These are phyloP conservation scores for Candida corydali DNA, from an alignment of 805 yeast genomes.

Conservation along the genomic window DNA sequence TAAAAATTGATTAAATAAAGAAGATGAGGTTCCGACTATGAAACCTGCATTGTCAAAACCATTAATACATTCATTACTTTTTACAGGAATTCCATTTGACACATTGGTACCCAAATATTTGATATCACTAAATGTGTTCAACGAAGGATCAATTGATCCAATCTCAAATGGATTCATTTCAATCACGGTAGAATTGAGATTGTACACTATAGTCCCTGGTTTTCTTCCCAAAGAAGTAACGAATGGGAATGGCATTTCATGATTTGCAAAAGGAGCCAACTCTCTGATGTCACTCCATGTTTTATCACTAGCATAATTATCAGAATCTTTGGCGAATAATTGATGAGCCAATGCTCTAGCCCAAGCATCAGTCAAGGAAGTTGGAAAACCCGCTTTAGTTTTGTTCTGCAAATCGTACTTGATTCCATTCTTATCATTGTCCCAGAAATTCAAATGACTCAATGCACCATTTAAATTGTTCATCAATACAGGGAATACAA, in stretches of 20 bases:
- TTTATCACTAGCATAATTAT: constrained; percentile 19
- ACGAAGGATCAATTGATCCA: constrained; percentile 39
- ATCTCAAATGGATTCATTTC: constrained; percentile 36
- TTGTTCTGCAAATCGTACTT: constrained; percentile 23
- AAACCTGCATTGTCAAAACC: constrained; percentile 84
- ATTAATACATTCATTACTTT: constrained; percentile 49
- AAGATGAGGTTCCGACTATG: constrained; percentile 77
- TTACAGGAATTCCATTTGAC: constrained; percentile 52
- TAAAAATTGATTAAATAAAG: constrained; percentile 68
- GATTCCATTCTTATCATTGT: constrained; percentile 15
- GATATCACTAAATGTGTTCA: constrained; percentile 43
- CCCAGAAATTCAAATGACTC: constrained; percentile 44
- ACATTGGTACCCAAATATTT: constrained; percentile 69
- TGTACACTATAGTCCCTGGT: constrained; percentile 53
- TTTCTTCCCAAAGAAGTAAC: constrained; percentile 51
- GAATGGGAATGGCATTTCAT: constrained; percentile 36
- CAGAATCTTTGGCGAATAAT: constrained; percentile 31
- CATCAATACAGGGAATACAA: constrained; percentile 54
- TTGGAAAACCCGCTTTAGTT: constrained; percentile 24
- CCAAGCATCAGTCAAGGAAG: constrained; percentile 34
- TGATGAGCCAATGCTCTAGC: constrained; percentile 33
- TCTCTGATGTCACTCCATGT: constrained; percentile 28
- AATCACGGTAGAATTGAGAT: constrained; percentile 59
- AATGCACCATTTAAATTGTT: constrained; percentile 56
- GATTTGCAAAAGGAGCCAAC: constrained; percentile 35